These are phyloP conservation scores for Teunomyces barrocoloradensis DNA, from an alignment of 805 yeast genomes.

Conservation along the genomic window DNA sequence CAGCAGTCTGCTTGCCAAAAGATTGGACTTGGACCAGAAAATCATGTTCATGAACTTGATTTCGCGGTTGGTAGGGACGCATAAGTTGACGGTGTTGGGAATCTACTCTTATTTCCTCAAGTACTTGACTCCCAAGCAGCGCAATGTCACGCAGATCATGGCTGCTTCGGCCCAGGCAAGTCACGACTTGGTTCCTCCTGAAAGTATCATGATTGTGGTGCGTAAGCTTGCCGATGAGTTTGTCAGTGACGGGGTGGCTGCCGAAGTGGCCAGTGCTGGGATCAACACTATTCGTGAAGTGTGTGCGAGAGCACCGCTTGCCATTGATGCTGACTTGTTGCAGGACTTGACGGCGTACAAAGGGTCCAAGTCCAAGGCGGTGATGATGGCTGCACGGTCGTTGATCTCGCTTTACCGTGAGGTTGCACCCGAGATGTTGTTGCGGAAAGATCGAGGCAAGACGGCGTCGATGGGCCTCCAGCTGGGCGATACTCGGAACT, in stretches of 20 bases:
- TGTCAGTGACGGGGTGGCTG: conserved; percentile 96
- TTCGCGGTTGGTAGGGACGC: conserved; percentile 90
- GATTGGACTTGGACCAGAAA: conserved; percentile 82
- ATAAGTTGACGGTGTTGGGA: conserved; percentile 86
- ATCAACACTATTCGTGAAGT: conserved; percentile 93
- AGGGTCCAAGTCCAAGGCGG: conserved; percentile 92
- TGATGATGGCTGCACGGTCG: conserved; percentile 89
- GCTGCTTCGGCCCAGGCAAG: conserved; percentile 97
- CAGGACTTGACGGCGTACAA: conserved; percentile 90
- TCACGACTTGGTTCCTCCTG: conserved; percentile 97
- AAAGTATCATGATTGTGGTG: conserved; percentile 71
- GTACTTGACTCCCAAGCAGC: conserved; percentile 90
- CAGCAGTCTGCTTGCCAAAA: conserved; percentile 64
- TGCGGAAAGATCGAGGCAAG: conserved; percentile 90
- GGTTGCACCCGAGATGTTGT: conserved; percentile 94
- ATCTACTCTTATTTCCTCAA: conserved; percentile 85
- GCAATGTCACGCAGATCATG: conserved; percentile 91
- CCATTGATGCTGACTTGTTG: conserved; percentile 81
- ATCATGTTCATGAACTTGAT: conserved; percentile 83
- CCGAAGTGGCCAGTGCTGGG: conserved; percentile 98
- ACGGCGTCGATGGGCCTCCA: conserved; percentile 80
- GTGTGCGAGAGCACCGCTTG: conserved; percentile 88
- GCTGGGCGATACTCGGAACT: conserved; percentile 47
- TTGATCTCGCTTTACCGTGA: conserved; percentile 85
- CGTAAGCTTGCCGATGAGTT: conserved; percentile 96